A percentile compares a stretch with the other conserved stretches of the same genome.
Evolutionary conservation across 2,329 filamentous ascomycete genomes (phyloP).

Genomic region (Penicillium sp.): DNA sequence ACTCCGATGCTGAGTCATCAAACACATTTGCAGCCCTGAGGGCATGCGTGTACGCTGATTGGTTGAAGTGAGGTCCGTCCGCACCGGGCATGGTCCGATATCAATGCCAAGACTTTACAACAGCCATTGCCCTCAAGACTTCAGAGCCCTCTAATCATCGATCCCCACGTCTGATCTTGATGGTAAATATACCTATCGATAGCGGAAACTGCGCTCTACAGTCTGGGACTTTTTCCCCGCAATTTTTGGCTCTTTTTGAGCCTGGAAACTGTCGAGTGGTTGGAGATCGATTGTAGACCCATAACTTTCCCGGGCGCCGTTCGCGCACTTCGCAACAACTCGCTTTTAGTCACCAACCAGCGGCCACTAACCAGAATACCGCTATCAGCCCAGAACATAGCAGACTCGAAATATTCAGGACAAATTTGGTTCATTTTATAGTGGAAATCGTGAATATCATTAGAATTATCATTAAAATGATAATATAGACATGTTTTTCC

Average conservation of each 20-base stretch:
- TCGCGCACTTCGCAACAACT: neutral
- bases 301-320: neutral
- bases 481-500: neutral
- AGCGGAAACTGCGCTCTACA: neutral
- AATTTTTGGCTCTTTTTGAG: neutral
- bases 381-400: neutral
- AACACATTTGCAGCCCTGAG: too few species aligned
- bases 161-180: neutral
- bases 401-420: neutral
- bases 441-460: neutral
- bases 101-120: neutral
- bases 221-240: fast-evolving
- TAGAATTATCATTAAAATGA: neutral
- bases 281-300: neutral
- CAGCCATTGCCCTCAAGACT: neutral
- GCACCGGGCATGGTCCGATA: neutral
- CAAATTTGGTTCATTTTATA: neutral
- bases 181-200: conserved; percentile 1
- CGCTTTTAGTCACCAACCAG: neutral
- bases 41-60: neutral
- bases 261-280: neutral
- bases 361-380: neutral
- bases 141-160: neutral
- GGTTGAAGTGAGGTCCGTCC: neutral
- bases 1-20: neutral